Conservation (phyloP, 345 rosid genomes). For the Brassica nigra region DNA sequence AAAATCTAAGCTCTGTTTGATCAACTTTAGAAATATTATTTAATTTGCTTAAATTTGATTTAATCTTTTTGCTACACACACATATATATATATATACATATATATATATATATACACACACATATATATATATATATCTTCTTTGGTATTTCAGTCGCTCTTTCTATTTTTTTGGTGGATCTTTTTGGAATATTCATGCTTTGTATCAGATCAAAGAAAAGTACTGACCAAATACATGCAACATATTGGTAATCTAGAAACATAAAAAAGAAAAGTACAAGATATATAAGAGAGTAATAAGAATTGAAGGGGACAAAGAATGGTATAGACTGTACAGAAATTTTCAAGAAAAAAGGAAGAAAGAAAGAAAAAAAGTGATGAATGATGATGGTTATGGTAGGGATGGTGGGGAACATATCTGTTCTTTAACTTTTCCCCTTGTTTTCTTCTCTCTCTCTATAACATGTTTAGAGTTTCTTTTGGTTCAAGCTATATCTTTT, state of each 20-base stretch:
- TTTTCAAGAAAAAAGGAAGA: conserved; percentile 18
- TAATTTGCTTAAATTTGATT: background rate
- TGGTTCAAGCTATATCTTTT: conserved; percentile 23
- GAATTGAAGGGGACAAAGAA: conserved; percentile 32
- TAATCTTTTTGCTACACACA: too few relatives aligned
- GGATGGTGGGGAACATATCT: conserved; percentile 42
- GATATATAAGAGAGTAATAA: background rate
- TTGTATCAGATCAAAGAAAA: conserved; percentile 18
- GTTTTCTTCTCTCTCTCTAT: conserved; percentile 2
- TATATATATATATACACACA: too few relatives aligned
- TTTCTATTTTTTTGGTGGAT: background rate
- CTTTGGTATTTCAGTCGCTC: background rate
- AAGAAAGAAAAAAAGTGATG: conserved; percentile 26
- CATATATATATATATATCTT: background rate
- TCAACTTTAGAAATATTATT: background rate
- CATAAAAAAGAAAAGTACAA: background rate
- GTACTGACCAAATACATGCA: conserved; percentile 30
- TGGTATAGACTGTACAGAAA: conserved; percentile 31
- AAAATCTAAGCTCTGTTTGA: background rate
- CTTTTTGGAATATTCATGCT: background rate
- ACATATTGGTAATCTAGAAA: conserved; percentile 30
- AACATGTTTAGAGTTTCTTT: conserved; percentile 22
- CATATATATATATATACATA: too few relatives aligned
- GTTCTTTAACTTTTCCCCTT: conserved; percentile 27
- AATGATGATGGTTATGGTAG: conserved; percentile 40